Evolutionary conservation across 129 eudicot species (phyloP).

Genomic region (Flaveria robusta): DNA sequence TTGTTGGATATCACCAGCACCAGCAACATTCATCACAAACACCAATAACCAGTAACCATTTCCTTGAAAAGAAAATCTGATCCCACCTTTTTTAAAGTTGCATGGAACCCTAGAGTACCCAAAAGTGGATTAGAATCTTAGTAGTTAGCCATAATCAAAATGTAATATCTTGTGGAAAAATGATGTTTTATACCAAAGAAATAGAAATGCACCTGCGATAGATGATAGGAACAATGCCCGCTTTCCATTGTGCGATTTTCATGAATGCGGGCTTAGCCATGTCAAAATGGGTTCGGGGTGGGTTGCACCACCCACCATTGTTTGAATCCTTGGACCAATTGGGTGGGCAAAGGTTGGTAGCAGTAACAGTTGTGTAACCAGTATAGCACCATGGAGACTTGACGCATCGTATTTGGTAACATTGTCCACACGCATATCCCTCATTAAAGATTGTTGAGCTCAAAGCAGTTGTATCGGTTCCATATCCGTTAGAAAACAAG

Average conservation of each 20-base stretch:
- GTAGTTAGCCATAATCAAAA: too few relatives aligned
- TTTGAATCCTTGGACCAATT: slow-evolving; percentile 68
- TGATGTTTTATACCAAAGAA: not conserved
- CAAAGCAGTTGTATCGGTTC: slow-evolving; percentile 74
- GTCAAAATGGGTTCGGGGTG: slow-evolving; percentile 86
- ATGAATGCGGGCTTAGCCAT: slow-evolving; percentile 82
- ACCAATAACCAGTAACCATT: slow-evolving; percentile 77
- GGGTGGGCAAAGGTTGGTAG: slow-evolving; percentile 94
- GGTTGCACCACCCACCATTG: slow-evolving; percentile 97
- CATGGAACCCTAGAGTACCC: slow-evolving; percentile 63
- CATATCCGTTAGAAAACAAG: slow-evolving; percentile 64
- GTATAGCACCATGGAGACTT: slow-evolving; percentile 59
- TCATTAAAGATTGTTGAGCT: slow-evolving; percentile 71
- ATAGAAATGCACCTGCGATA: slow-evolving; percentile 55
- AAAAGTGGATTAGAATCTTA: not conserved
- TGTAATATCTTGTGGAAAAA: not conserved
- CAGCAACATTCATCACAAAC: slow-evolving; percentile 82
- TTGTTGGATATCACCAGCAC: slow-evolving; percentile 62
- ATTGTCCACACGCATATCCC: slow-evolving; percentile 78
- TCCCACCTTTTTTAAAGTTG: slow-evolving; percentile 50
- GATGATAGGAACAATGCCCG: slow-evolving; percentile 78
- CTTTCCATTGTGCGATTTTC: slow-evolving; percentile 79
- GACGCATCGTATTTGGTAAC: slow-evolving; percentile 68
- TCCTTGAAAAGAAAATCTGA: slow-evolving; percentile 60
- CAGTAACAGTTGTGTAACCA: slow-evolving; percentile 56